Evolutionary conservation across 1,284 basidiomycete genomes (phyloP).

Genomic region (Lentinula novae-zelandiae): DNA sequence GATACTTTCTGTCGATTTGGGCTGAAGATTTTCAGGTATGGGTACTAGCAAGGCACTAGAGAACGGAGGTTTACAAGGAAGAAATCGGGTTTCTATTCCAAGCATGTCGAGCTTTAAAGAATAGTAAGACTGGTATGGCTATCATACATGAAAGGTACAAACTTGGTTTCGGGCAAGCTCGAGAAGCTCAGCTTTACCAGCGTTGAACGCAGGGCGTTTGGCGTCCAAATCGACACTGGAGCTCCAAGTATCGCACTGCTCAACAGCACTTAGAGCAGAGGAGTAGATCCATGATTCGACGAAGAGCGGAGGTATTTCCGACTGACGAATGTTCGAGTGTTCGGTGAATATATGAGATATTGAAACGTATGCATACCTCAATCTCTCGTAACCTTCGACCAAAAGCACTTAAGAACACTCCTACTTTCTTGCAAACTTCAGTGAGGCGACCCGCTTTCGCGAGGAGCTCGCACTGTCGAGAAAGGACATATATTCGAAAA

Average conservation of each 20-base stretch:
- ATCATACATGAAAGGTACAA: slow-evolving; percentile 14
- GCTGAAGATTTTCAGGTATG: slow-evolving; percentile 18
- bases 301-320: slow-evolving; percentile 72
- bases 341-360: slow-evolving; percentile 3
- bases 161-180: slow-evolving; percentile 83
- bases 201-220: slow-evolving; percentile 48
- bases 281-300: slow-evolving; percentile 95
- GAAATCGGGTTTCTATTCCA: slow-evolving; percentile 67
- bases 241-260: slow-evolving; percentile 81
- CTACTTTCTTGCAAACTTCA: slow-evolving; percentile 67
- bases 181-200: slow-evolving; percentile 76
- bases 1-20: slow-evolving; percentile 38
- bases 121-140: slow-evolving; percentile 5
- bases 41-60: slow-evolving; percentile 34
- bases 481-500: slow-evolving; percentile 88
- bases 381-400: slow-evolving; percentile 72
- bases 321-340: slow-evolving; percentile 33
- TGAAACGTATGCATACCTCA: slow-evolving; percentile 45
- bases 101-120: slow-evolving; percentile 73
- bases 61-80: slow-evolving; percentile 75
- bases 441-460: slow-evolving; percentile 67
- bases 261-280: slow-evolving; percentile 83
- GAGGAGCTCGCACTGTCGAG: slow-evolving; percentile 79
- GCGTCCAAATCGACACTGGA: slow-evolving; percentile 41
- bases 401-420: slow-evolving; percentile 78